Percentiles rank a stretch among this genome's conserved stretches.
phyloP scores from a whole-genome alignment of 2,329 filamentous ascomycete genomes.

The Alternaria panax region DNA sequence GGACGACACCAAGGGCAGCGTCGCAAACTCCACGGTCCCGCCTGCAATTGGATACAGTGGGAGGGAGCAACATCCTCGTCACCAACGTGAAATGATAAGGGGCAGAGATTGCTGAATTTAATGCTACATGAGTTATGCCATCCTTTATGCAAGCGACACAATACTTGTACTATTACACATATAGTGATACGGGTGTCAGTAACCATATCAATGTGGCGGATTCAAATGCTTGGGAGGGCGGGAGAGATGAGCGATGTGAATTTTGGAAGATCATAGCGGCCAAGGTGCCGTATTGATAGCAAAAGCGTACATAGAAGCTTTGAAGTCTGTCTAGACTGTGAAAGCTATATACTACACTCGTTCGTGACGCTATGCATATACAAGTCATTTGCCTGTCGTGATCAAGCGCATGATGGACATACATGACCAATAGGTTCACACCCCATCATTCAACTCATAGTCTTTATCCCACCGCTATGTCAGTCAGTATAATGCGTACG shows the following conservation, averaged over 20 bases:
- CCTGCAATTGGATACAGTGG: conserved; percentile 17
- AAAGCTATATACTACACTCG: not conserved
- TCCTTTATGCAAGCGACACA: conserved; percentile 25
- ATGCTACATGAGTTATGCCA: conserved; percentile 39
- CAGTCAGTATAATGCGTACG: conserved; percentile 3
- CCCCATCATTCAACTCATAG: conserved; percentile 42
- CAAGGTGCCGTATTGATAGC: conserved; percentile 33
- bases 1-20: conserved; percentile 36
- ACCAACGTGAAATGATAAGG: conserved; percentile 35
- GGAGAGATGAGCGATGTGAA: conserved; percentile 39
- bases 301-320: not conserved
- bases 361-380: not conserved
- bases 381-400: not conserved
- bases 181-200: conserved; percentile 41
- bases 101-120: conserved; percentile 36
- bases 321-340: not conserved
- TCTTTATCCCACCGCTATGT: conserved; percentile 44
- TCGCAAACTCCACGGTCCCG: conserved; percentile 33
- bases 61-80: conserved; percentile 32
- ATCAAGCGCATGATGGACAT: not conserved
- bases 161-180: conserved; percentile 38
- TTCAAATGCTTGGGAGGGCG: conserved; percentile 42
- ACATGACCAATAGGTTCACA: conserved; percentile 7
- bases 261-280: conserved; percentile 40
- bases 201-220: conserved; percentile 40